These are phyloP conservation scores for Lentinula lateritia DNA, from an alignment of 768 basidiomycete species.

Conservation along the genomic window DNA sequence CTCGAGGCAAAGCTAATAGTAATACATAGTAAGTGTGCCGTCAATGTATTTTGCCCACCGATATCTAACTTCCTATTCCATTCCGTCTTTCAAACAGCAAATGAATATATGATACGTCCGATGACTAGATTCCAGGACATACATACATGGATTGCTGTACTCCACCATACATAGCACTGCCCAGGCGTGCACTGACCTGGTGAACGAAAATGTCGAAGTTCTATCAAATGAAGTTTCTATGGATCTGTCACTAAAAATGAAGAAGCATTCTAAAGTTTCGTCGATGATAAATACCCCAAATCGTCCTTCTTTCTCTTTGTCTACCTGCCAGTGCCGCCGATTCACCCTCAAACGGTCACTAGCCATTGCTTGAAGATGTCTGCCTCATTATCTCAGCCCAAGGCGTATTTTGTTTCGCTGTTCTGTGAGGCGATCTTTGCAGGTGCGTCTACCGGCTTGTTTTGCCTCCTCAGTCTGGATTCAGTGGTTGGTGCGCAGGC, in stretches of 20 bases:
- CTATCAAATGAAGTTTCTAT: no score
- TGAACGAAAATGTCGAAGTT: background rate
- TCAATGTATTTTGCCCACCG: no score
- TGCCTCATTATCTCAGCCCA: background rate
- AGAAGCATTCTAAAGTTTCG: background rate
- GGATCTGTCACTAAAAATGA: no score
- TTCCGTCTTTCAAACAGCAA: background rate
- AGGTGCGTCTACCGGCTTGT: background rate
- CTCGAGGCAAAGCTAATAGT: no score
- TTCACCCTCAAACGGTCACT: background rate
- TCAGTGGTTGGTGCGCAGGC: background rate
- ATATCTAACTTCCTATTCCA: background rate
- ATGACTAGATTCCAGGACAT: background rate
- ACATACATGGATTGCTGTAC: background rate
- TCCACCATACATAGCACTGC: background rate
- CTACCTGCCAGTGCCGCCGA: background rate
- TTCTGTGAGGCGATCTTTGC: background rate
- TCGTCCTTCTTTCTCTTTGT: background rate
- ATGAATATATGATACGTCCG: no score
- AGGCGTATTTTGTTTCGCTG: background rate
- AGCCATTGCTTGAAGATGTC: background rate
- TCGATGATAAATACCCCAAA: no score
- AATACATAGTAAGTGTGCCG: no score
- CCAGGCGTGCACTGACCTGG: background rate
- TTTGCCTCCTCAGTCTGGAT: background rate